phyloP scores from a whole-genome alignment of 1,284 basidiomycete genomes.

The Sporisorium reilianum region DNA sequence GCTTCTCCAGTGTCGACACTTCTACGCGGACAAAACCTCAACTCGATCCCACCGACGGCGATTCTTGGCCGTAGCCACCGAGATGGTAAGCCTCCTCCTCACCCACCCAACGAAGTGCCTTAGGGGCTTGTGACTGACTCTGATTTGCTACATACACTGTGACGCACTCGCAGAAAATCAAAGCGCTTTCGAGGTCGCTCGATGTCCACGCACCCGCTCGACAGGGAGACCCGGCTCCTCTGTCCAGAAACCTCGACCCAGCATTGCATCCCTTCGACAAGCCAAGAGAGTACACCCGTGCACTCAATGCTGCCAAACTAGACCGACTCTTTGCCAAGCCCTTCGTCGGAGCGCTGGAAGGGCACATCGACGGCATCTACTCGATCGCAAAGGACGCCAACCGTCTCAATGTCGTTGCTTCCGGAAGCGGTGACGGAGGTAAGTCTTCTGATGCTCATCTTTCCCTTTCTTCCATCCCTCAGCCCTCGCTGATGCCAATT shows the following conservation, averaged over 20 bases:
- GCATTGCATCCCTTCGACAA: slow-evolving; percentile 93
- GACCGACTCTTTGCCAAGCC: slow-evolving; percentile 97
- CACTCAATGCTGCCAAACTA: slow-evolving; percentile 94
- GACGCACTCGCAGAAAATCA: slow-evolving; percentile 77
- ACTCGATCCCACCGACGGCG: neutral
- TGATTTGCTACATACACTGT: neutral
- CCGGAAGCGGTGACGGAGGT: slow-evolving; percentile 90
- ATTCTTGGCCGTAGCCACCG: neutral
- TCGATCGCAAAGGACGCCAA: slow-evolving; percentile 83
- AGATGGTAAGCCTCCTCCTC: slow-evolving; percentile 13
- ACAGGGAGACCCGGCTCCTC: slow-evolving; percentile 83
- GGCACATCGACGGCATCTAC: slow-evolving; percentile 96
- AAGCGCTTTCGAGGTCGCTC: slow-evolving; percentile 85
- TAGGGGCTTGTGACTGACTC: neutral
- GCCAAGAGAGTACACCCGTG: slow-evolving; percentile 91
- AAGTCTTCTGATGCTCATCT: neutral
- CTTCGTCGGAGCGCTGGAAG: slow-evolving; percentile 89
- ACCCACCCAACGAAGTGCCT: neutral
- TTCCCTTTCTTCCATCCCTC: neutral
- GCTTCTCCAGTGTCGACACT: neutral
- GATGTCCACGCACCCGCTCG: slow-evolving; percentile 76
- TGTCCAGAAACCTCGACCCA: slow-evolving; percentile 91
- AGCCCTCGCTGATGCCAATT: neutral
- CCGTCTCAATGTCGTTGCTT: slow-evolving; percentile 84
- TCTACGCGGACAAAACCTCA: neutral